Evolutionary conservation across 768 basidiomycete genomes (phyloP), one percentile per base, ranked within the genome.

Genomic region (Naganishia randhawae): DNA sequence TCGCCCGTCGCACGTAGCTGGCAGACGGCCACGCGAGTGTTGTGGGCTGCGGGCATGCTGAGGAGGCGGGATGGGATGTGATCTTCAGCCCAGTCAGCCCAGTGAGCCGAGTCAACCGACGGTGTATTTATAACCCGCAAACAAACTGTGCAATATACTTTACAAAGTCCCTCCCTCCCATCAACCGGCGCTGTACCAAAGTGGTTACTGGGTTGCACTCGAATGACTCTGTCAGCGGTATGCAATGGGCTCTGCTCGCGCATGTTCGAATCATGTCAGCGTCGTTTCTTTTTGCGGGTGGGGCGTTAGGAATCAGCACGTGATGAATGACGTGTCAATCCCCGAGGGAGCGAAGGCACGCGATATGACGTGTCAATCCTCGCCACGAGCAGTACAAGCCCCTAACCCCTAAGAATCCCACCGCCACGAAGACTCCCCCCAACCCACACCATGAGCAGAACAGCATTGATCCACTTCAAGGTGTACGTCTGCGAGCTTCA

Each of bases 1-100:
- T 76, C 73, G 35, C 42, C 65, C 3, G 73, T 77, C 0, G 74
- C 74, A 10, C 66, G 53, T n/a, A 78, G 74, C 51, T 78, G 77
- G 45, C 63, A 69, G 27, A 72, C 27, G 10, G 67, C 73, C 16
- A 68, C 67, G 17, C 66, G 57, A 52, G 33, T 16, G 4, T 35
- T 2, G 3, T 62, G 57, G 29, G 51, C 32, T 29, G 51, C 14
- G 14, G 51, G 31, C 29, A 52, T 33, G 29, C 11, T 33, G 51
- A 3, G 16, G 8, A 17, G 48, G 25, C 25, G 48, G 25, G n/a
- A 19, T 17, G 19, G 3, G 32, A 33, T 52, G 25, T 52, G 27
- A 52, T 52, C 51, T 52, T 48, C n/a, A 48, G 45, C 45, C 45
- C 45, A 48, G n/a, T n/a, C 37, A 14, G n/a, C 45, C 7, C 14